phyloP scores from a whole-genome alignment of 495 filamentous ascomycete genomes.

The Tuber magnatum region DNA sequence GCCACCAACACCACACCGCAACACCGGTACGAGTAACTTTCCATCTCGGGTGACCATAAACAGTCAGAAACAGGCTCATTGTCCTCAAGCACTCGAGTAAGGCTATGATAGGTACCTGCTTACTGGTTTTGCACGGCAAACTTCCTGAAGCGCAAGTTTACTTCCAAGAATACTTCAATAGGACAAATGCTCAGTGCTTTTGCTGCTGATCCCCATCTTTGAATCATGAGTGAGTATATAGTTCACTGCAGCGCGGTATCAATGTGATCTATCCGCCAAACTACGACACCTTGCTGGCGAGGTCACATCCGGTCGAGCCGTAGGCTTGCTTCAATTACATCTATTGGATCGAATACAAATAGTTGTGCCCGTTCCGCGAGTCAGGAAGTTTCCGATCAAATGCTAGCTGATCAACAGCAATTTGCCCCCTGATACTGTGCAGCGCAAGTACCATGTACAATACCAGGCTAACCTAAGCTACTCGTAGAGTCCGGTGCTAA shows the following conservation, averaged over 20 bases:
- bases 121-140: neutral
- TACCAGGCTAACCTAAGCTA: neutral
- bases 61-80: neutral
- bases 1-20: neutral
- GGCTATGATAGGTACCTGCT: neutral
- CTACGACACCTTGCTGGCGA: neutral
- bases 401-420: neutral
- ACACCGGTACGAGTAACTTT: neutral
- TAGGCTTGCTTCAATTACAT: neutral
- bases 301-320: neutral
- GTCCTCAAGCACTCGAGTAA: neutral
- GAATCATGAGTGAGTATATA: neutral
- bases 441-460: neutral
- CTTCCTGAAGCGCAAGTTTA: neutral
- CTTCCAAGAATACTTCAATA: neutral
- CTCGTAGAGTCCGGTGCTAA: neutral
- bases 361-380: neutral
- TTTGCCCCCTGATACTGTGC: neutral
- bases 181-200: neutral
- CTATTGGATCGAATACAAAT: neutral
- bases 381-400: neutral
- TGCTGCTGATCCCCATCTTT: neutral
- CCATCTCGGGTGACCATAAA: neutral
- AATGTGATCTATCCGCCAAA: neutral
- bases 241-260: neutral